phyloP scores from a whole-genome alignment of 2,329 filamentous ascomycete genomes.

The Curvularia spicifera region DNA sequence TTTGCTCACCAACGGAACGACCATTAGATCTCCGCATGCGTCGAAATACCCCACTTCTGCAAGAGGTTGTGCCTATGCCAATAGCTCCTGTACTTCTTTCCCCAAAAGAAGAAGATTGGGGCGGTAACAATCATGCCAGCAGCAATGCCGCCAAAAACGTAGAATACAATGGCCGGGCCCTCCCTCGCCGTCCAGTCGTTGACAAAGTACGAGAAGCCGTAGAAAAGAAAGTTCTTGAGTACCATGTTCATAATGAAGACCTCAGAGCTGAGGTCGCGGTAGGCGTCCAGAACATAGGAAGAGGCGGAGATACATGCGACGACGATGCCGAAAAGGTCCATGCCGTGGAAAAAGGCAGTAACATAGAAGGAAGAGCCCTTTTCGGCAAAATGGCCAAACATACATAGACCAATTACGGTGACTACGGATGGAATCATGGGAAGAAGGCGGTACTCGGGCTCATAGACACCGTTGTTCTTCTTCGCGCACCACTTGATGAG shows the following conservation, averaged over 20 bases:
- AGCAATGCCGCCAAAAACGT: conserved; percentile 44
- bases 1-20: background rate
- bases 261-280: conserved; percentile 51
- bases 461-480: conserved; percentile 60
- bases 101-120: conserved; percentile 45
- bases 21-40: conserved; percentile 39
- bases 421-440: conserved; percentile 41
- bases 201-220: conserved; percentile 53
- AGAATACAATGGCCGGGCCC: conserved; percentile 50
- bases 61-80: conserved; percentile 45
- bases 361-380: conserved; percentile 32
- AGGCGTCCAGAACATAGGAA: conserved; percentile 51
- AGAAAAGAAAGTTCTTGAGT: conserved; percentile 55
- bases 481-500: conserved; percentile 54
- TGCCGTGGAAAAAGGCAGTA: conserved; percentile 45
- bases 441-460: conserved; percentile 60
- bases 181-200: conserved; percentile 51
- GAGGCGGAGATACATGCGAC: conserved; percentile 42
- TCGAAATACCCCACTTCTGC: conserved; percentile 43
- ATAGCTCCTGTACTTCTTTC: conserved; percentile 45
- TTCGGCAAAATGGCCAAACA: conserved; percentile 48
- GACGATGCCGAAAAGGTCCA: conserved; percentile 45
- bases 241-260: conserved; percentile 55
- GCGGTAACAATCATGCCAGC: conserved; percentile 36
- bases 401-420: conserved; percentile 49